A percentile compares a stretch with the other conserved stretches of the same genome.
Evolutionary conservation across 345 rosid genomes (phyloP).

Genomic region (Populus simonii): DNA sequence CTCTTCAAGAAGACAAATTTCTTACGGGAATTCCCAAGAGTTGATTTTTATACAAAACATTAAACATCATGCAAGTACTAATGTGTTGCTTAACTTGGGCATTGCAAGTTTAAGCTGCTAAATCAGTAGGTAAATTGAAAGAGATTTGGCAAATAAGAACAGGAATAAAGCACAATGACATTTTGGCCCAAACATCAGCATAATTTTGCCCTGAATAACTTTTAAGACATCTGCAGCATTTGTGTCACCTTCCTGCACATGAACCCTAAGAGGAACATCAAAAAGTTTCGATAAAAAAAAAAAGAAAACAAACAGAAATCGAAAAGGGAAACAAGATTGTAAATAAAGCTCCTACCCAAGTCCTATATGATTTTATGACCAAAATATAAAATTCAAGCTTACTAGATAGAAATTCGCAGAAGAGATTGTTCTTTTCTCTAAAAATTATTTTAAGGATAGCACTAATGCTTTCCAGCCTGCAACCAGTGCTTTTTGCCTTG

Average conservation of each 20-base stretch:
- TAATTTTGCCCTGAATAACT: constrained; percentile 38
- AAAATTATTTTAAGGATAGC: constrained; percentile 73
- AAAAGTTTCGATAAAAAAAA: constrained; percentile 1
- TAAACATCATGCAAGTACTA: background rate
- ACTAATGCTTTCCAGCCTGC: constrained; percentile 73
- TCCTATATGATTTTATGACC: background rate
- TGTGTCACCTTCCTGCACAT: constrained; percentile 69
- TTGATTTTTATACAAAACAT: background rate
- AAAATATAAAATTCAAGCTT: constrained; percentile 36
- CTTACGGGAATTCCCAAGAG: background rate
- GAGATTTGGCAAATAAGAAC: background rate
- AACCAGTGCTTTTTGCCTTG: constrained; percentile 38
- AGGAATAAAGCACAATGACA: background rate
- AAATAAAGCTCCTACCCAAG: background rate
- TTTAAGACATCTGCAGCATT: constrained; percentile 48
- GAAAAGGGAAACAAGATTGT: background rate
- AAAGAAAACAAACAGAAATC: background rate
- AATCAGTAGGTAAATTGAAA: background rate
- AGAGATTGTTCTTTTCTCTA: constrained; percentile 48
- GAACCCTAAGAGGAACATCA: constrained; percentile 58
- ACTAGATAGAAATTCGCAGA: constrained; percentile 78
- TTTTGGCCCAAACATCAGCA: background rate
- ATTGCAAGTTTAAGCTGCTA: background rate
- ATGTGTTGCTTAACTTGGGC: background rate
- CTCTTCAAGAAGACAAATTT: background rate